Evolutionary conservation across 768 basidiomycete genomes (phyloP), one percentile per base, ranked within the genome.

Genomic region (Ephemerocybe angulata): DNA sequence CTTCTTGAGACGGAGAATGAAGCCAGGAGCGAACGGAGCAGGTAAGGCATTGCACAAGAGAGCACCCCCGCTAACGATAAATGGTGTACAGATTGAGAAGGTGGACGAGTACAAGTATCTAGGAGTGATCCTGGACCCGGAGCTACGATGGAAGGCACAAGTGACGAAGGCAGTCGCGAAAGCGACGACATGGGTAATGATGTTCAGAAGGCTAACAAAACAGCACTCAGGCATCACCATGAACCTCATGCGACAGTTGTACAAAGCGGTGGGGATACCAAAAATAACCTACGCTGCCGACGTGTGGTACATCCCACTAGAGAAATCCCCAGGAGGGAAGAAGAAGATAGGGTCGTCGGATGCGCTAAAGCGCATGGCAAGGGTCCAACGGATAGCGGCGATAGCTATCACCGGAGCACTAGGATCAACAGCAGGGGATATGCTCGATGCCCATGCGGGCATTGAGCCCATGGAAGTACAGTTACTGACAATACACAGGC

Each of bases 271-370:
- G 1, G 65, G 60, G 0, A 33, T 68, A 5, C 67, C 66, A 0
- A 64, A 64, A 22, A 57, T 70, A 43, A 58, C 60, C 0, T 70
- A 70, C 30, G 63, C 61, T 3, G 51, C 60, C 1, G 66, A 68
- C 15, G 40, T 66, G 0, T 69, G 63, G 63, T 67, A 63, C 53
- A 56, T 50, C 1, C 68, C 66, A 4, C 52, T 50, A 0, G 13
- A 40, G n/a, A 30, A 30, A 17, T 17, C 24, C 2, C 25, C 35
- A 27, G 58, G 54, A 1, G 10, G 15, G 7, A 53, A 55, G 27
- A 50, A 35, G 7, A 50, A 38, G 7, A 27, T 29, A 10, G 60
- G 63, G 1, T 62, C 61, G 27, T 56, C 58, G 4, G 48, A 35
- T 7, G 55, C 58, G 13, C 11, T 60, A 11, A 55, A 57, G 10